Evolutionary conservation across 78 protist genomes (phyloP).

Genomic region (Mantamonas sphyraenae): DNA sequence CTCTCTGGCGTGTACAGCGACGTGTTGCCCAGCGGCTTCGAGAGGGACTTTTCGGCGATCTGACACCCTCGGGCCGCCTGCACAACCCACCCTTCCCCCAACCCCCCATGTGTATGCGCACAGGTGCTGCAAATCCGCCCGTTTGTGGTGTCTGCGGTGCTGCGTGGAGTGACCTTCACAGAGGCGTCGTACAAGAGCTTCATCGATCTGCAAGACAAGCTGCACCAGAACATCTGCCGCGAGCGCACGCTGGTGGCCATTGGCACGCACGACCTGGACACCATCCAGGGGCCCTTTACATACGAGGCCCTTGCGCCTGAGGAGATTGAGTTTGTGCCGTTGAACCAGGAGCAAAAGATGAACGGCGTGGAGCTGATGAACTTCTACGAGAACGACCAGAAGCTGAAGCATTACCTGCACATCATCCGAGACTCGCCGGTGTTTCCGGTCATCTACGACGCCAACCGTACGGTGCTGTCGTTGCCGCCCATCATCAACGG

Average conservation of each 20-base stretch:
- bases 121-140: conserved; percentile 68
- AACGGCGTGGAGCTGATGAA: conserved; percentile 43
- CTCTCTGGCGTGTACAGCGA: too few species aligned
- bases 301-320: conserved; percentile 77
- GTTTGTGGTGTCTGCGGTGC: conserved; percentile 90
- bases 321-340: conserved; percentile 89
- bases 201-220: conserved; percentile 96
- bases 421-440: conserved; percentile 63
- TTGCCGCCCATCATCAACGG: conserved; percentile 99
- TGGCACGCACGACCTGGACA: conserved; percentile 99
- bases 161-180: conserved; percentile 77
- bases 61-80: too few species aligned
- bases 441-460: conserved; percentile 89
- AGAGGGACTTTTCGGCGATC: too few species aligned
- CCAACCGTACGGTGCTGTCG: conserved; percentile 70
- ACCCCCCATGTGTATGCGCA: neutral
- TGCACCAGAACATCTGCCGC: conserved; percentile 91
- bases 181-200: conserved; percentile 69
- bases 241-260: conserved; percentile 94
- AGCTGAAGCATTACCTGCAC: conserved; percentile 53
- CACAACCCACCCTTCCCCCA: neutral
- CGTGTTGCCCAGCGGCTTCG: too few species aligned
- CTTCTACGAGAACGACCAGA: conserved; percentile 28
- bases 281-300: conserved; percentile 76
- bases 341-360: conserved; percentile 39